Evolutionary conservation across 768 basidiomycete genomes (phyloP).

Genomic region (Hygrophoropsis aurantiaca): DNA sequence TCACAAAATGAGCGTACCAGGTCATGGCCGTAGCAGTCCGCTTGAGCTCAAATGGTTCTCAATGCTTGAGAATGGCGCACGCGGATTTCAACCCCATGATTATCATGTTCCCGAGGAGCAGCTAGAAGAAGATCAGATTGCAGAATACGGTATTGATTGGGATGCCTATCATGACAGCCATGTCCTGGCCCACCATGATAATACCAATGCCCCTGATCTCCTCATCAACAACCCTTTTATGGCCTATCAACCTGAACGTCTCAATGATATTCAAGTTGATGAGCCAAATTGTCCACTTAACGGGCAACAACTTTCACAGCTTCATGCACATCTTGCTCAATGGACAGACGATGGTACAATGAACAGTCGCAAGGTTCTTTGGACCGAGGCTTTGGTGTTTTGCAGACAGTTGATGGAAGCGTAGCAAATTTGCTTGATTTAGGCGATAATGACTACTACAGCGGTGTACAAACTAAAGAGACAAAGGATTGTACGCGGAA

Average conservation of each 20-base stretch:
- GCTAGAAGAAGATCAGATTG: not conserved
- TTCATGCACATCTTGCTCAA: not conserved
- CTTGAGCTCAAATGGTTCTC: not conserved
- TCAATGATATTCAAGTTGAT: not conserved
- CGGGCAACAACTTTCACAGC: not conserved
- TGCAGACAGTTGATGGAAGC: too few relatives aligned
- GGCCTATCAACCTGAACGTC: not conserved
- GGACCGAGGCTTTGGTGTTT: too few relatives aligned
- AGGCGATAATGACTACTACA: too few relatives aligned
- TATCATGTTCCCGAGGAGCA: not conserved
- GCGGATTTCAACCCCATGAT: not conserved
- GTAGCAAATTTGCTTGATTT: too few relatives aligned
- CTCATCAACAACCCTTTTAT: not conserved
- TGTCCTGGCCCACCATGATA: not conserved
- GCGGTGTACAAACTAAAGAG: too few relatives aligned
- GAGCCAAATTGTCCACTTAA: not conserved
- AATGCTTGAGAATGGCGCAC: not conserved
- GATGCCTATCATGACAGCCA: not conserved
- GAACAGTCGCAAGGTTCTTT: too few relatives aligned
- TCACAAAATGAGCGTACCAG: constrained; percentile 16
- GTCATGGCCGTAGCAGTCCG: not conserved
- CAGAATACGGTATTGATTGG: not conserved
- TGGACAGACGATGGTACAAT: not conserved
- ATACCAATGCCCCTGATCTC: not conserved
- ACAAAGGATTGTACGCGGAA: too few relatives aligned